Base-by-base conservation (phyloP, 371 early-diverging fungal species). In the Syncephalastrum contaminatum region DNA sequence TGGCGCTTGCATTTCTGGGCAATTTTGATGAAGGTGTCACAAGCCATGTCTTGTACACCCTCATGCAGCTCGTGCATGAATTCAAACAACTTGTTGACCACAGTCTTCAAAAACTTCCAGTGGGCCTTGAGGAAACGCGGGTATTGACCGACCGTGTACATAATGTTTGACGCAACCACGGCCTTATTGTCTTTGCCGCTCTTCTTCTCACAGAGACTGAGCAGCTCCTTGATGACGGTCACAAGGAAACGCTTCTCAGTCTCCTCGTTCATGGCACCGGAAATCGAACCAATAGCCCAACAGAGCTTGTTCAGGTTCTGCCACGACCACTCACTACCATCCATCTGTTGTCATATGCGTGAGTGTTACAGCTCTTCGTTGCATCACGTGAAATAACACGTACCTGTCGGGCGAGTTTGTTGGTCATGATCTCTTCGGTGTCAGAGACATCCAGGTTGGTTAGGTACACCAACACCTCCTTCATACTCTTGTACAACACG, bases 31-130 rank as follows among this genome's bases (percentile, higher is more conserved):
- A 99, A 99, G 3, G 99, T 99, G 73, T 99, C 99, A 75, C 99
- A 99, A 20, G 99, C 99, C 99, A 99, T 99, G 73, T 99, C 99
- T 71, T 98, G 97, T 18, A 99, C 98, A 80, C 99, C 99, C 77
- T 98, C 99, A 64, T 99, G 98, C 4, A 88, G 78, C 76, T 99
- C 99, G 66, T 98, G 96, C 99, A 99, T 99, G 76, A 99, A 99
- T 80, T 99, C 99, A 76, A 99, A 99, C 41, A 99, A 78, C 72
- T 99, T 99, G 86, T 97, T 97, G 56, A 98, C 94, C n/a, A 99
- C 99, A 0, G 99, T 97, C 85, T 97, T 98, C 60, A 99, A 80
- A 80, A 99, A 99, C 73, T 95, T 97, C 95, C 97, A 97, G 68
- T 99, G 99, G 3, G 96, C 93, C 69, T 95, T 94, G 60, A 99